Base-by-base conservation (phyloP, 2,329 filamentous ascomycete species). In the Aspergillus neotritici region DNA sequence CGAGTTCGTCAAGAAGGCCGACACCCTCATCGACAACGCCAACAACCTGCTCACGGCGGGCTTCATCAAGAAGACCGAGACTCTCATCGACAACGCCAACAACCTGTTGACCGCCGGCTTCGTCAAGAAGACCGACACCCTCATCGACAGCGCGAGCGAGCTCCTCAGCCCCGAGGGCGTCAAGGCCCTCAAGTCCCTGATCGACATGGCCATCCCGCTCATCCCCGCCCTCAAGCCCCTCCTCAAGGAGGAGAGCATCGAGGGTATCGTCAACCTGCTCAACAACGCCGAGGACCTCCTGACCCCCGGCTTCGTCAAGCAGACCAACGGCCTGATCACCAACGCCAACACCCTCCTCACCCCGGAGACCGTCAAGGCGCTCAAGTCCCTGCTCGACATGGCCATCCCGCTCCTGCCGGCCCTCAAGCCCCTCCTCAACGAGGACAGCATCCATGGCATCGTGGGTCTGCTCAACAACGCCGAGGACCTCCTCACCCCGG, bases 181-280 rank as follows among this genome's bases (percentile, higher is more conserved):
- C 42, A 50, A 54, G 31, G 41, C 47, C 10, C 45, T 57, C 6
- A 57, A 54, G 44, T 39, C 47, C 17, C 42, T 57, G 1, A 48
- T 57, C 34, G 37, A 32, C 25, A 49, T 49, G 12, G 33, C 54
- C 12, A 38, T 43, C 3, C 47, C 51, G 2, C 25, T 57, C 10
- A 39, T 55, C 1, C 54, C 54, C 3, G 47, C 52, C 34, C n/a
- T 57, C 15, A 49, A 53, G 44, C 31, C 31, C 30, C 21, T 25
- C 21, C 21, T 25, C 5, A 25, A 25, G 21, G 21, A 25, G 21
- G 21, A 25, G 21, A 25, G 21, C 21, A 25, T 25, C 21, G 21
- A 25, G 21, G 21, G 21, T 25, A 44, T 50, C 35, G 13, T 38
- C 30, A 31, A 28, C 37, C 39, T 50, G 16, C 45, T 50, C 29